Conservation (phyloP, 352 stramenopile species). For the Phytophthora hibernalis region DNA sequence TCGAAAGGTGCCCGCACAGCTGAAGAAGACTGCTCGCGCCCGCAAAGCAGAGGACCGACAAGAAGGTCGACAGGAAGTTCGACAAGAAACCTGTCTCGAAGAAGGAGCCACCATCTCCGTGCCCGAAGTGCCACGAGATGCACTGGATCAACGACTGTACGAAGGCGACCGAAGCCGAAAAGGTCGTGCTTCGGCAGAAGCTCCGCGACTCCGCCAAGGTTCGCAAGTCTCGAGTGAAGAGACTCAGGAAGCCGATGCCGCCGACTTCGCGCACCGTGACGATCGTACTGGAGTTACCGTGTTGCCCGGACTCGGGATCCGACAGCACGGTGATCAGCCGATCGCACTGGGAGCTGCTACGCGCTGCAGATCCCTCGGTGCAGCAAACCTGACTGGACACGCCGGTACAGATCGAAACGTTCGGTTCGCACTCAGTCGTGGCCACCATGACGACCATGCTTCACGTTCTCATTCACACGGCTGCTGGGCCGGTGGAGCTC, state of each 20-base stretch:
- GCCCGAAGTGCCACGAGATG: constrained; percentile 11
- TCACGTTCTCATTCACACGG: constrained; percentile 10
- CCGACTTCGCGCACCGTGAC: no score
- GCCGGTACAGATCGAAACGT: background rate
- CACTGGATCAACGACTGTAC: background rate
- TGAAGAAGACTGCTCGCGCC: no score
- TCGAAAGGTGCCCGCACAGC: no score
- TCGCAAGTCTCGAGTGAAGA: no score
- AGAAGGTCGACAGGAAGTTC: background rate
- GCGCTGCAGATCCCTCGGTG: background rate
- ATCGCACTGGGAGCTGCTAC: background rate
- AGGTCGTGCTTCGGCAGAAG: background rate
- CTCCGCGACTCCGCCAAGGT: background rate
- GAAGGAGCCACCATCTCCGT: constrained; percentile 2
- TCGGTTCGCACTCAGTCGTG: background rate
- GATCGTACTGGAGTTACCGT: constrained; percentile 2
- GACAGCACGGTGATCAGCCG: background rate
- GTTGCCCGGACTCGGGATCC: background rate
- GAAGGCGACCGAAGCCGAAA: constrained; percentile 2
- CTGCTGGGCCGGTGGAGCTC: no score
- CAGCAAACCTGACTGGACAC: background rate
- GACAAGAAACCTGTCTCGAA: background rate
- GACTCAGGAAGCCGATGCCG: no score
- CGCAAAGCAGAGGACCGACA: background rate
- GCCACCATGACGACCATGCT: constrained; percentile 1